Base-by-base conservation (phyloP, 345 rosid genomes). In the Balakata baccata region DNA sequence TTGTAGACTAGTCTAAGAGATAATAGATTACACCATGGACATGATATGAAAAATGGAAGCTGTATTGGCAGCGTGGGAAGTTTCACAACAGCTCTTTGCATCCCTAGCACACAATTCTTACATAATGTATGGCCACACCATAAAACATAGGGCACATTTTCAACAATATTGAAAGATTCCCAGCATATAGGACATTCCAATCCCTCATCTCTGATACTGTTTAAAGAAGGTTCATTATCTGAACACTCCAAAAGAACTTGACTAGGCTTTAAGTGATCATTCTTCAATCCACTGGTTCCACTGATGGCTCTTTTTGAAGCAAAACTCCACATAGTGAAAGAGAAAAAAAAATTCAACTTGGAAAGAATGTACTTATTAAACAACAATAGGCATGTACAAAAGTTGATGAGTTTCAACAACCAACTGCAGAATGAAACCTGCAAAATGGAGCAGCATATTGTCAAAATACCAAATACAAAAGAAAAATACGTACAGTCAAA, bases 121-220 rank as follows among this genome's bases (percentile, higher is more conserved):
- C 97, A 94, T 13, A 94, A 87, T 0, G 98, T 89, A 68, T 94
- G 98, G 25, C 98, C 98, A 22, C 98, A 94, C 98, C 97, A 92
- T 67, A 92, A 68, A 69, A 92, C 96, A 53, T 89, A 89, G 0
- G 97, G 98, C 73, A 94, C 90, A 34, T 94, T 94, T 68, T 94
- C 98, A n/a, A 94, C 97, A 1, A 92, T 85, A 74, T 94, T 92
- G 72, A 94, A 94, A 66, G 92, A 89, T 69, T 94, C 98, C 86
- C 90, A 92, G 82, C 96, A 94, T 49, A 94, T 87, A 0, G 93
- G 97, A 75, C 98, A 94, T 77, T 94, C 97, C 52, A 94, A 80
- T 72, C 94, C 87, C 73, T 94, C 94, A 0, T 89, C 93, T 80
- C 88, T 81, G 11, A 71, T 80, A 62, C 66, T 77, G 72, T 87